These are phyloP conservation scores for Penicillium nucicola DNA, from an alignment of 495 filamentous ascomycete genomes.

Conservation along the genomic window DNA sequence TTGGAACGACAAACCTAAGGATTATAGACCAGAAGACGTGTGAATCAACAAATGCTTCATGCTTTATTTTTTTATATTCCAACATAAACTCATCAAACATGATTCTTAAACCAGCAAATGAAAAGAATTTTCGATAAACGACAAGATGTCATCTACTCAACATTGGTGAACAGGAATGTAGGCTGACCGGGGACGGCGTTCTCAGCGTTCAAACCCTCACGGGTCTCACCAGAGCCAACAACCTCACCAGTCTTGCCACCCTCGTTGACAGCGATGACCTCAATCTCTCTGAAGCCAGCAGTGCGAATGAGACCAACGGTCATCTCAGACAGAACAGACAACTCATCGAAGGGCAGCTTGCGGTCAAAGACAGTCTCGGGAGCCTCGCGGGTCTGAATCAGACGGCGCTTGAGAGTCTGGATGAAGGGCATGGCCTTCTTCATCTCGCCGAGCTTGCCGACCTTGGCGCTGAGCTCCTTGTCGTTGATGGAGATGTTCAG, in stretches of 20 bases:
- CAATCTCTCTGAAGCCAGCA: constrained; percentile 60
- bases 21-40: neutral
- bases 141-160: constrained; percentile 32
- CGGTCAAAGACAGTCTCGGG: constrained; percentile 69
- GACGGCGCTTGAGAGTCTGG: constrained; percentile 76
- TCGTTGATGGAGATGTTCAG: constrained; percentile 62
- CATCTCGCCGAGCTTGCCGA: constrained; percentile 80
- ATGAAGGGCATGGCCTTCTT: constrained; percentile 99
- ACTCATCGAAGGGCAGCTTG: constrained; percentile 83
- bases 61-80: constrained; percentile 17
- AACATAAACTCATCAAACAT: constrained; percentile 29
- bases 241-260: constrained; percentile 64
- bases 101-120: constrained; percentile 11
- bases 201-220: constrained; percentile 56
- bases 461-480: constrained; percentile 70
- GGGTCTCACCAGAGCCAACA: constrained; percentile 53
- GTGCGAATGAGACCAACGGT: constrained; percentile 56
- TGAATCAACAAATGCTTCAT: constrained; percentile 22
- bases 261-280: constrained; percentile 65
- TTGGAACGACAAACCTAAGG: too few relatives aligned
- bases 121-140: neutral
- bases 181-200: constrained; percentile 75
- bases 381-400: constrained; percentile 55
- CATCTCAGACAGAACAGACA: constrained; percentile 62
- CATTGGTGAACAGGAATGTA: constrained; percentile 74